A percentile compares a stretch with the other conserved stretches of the same genome.
phyloP scores from a whole-genome alignment of 2,329 filamentous ascomycete species.

The Amylocarpus encephaloides region DNA sequence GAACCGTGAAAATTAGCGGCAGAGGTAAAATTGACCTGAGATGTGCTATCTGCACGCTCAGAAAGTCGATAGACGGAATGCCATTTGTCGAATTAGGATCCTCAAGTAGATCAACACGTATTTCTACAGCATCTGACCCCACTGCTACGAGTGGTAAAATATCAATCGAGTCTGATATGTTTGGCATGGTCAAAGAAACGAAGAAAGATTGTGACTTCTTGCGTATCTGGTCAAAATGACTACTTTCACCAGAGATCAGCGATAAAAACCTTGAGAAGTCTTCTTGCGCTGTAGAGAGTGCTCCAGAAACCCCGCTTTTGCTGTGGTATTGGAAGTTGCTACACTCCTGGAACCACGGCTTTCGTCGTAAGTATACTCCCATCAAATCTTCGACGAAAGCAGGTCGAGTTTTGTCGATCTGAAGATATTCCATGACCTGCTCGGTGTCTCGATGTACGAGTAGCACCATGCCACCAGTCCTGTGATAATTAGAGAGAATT shows the following conservation, averaged over 20 bases:
- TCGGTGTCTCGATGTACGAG: constrained; percentile 83
- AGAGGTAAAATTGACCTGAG: constrained; percentile 65
- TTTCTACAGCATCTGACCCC: constrained; percentile 86
- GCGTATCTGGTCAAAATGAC: constrained; percentile 49
- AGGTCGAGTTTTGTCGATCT: constrained; percentile 81
- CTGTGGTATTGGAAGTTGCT: constrained; percentile 94
- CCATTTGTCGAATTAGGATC: constrained; percentile 51
- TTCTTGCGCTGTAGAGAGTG: constrained; percentile 33
- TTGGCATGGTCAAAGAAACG: constrained; percentile 79
- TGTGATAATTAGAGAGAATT: constrained; percentile 66
- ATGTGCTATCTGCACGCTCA: constrained; percentile 74
- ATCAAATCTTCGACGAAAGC: constrained; percentile 92
- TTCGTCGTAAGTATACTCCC: constrained; percentile 81
- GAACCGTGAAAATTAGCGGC: constrained; percentile 87
- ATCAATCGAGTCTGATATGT: constrained; percentile 56
- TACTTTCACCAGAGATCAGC: constrained; percentile 58
- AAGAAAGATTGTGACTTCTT: constrained; percentile 80
- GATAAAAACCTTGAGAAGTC: constrained; percentile 71
- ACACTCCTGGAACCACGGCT: constrained; percentile 85
- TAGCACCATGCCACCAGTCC: constrained; percentile 74
- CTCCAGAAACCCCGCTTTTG: constrained; percentile 44
- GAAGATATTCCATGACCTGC: constrained; percentile 81
- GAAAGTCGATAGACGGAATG: constrained; percentile 63
- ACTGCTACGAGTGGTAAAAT: constrained; percentile 68
- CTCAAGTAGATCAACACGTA: constrained; percentile 84